These are phyloP conservation scores for Saturnispora besseyi DNA, from an alignment of 805 yeast genomes.

Conservation along the genomic window DNA sequence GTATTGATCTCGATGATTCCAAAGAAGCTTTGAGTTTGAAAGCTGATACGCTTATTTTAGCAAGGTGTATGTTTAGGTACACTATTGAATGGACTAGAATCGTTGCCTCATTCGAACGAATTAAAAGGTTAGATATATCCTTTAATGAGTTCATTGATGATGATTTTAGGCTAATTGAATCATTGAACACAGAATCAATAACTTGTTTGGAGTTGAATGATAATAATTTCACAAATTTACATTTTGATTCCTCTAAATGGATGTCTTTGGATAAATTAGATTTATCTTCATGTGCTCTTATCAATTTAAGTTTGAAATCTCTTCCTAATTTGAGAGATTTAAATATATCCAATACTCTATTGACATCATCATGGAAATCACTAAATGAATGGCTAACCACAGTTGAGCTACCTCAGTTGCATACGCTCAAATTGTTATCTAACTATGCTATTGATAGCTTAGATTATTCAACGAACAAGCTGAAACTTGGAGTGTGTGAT, in stretches of 20 bases:
- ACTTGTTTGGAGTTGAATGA: neutral
- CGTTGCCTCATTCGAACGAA: slow-evolving; percentile 35
- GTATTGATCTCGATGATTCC: slow-evolving; percentile 3
- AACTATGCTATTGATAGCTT: neutral
- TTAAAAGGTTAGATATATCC: slow-evolving; percentile 24
- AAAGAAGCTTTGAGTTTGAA: neutral
- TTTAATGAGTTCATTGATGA: slow-evolving; percentile 10
- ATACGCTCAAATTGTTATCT: neutral
- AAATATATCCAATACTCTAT: slow-evolving; percentile 31
- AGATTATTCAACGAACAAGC: slow-evolving; percentile 1
- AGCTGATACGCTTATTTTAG: neutral
- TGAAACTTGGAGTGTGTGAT: neutral
- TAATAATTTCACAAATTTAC: neutral
- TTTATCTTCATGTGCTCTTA: neutral
- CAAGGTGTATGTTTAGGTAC: slow-evolving; percentile 2
- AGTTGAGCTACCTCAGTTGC: neutral
- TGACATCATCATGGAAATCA: slow-evolving; percentile 12
- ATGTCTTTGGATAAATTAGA: neutral
- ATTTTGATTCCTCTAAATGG: neutral
- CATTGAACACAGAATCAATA: neutral
- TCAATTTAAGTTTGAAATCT: neutral
- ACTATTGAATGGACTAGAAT: neutral
- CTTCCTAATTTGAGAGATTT: slow-evolving; percentile 18
- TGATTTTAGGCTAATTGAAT: neutral
- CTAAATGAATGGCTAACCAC: neutral